Evolutionary conservation across 2,329 filamentous ascomycete genomes (phyloP).

Genomic region (Penicillium occitanis): DNA sequence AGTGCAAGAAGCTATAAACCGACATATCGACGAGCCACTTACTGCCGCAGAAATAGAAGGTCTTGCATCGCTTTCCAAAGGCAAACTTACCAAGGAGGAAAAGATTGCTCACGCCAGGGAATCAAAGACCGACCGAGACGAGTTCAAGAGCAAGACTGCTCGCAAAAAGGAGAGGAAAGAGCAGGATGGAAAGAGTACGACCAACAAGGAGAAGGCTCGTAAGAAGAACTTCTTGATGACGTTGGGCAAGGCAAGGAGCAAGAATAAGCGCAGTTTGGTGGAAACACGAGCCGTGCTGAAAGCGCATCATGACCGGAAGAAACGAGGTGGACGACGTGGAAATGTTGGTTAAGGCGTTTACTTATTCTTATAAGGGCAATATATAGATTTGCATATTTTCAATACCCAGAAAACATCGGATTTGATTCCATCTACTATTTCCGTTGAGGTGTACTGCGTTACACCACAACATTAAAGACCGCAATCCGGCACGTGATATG

Average conservation of each 20-base stretch:
- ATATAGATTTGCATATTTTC: neutral
- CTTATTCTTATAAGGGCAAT: neutral
- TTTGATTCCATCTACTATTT: neutral
- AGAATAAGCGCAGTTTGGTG: conserved; percentile 90
- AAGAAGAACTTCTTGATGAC: conserved; percentile 99
- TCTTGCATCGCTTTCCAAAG: conserved; percentile 66
- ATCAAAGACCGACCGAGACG: conserved; percentile 71
- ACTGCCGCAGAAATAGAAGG: conserved; percentile 92
- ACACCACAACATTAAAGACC: no score
- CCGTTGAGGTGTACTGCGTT: neutral
- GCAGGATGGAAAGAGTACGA: conserved; percentile 88
- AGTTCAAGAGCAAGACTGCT: conserved; percentile 84
- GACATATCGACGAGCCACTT: conserved; percentile 81
- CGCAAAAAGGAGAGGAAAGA: conserved; percentile 84
- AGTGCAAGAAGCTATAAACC: conserved; percentile 45
- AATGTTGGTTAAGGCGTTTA: conserved; percentile 50
- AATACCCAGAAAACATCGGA: neutral
- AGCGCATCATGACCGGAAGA: conserved; percentile 78
- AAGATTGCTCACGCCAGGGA: conserved; percentile 79
- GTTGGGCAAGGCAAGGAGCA: conserved; percentile 88
- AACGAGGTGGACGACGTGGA: conserved; percentile 77
- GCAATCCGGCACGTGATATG: no score
- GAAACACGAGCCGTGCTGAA: conserved; percentile 78
- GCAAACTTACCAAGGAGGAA: conserved; percentile 87
- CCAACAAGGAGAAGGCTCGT: conserved; percentile 93